Percentiles rank a stretch among this genome's conserved stretches.
These are phyloP conservation scores for Calocera cornea DNA, from an alignment of 768 basidiomycete species.

Conservation along the genomic window DNA sequence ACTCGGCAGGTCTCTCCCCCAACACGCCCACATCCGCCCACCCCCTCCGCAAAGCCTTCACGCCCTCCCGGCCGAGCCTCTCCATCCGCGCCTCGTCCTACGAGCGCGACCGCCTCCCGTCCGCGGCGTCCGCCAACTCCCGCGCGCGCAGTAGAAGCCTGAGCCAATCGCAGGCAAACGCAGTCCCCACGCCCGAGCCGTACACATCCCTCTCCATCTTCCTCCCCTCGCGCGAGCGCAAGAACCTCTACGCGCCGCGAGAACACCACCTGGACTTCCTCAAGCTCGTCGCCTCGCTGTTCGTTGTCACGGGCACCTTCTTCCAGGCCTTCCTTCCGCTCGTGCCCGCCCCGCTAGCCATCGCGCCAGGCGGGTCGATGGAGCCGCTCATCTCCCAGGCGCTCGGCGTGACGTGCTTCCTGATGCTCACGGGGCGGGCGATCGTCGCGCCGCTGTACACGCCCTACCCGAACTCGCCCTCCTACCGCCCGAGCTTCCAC, in stretches of 20 bases:
- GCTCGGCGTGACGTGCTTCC: background rate
- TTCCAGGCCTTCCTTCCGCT: background rate
- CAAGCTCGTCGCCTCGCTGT: background rate
- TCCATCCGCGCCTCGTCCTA: background rate
- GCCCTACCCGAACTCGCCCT: background rate
- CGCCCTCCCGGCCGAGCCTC: background rate
- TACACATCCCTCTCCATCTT: background rate
- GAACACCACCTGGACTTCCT: slow-evolving; percentile 2
- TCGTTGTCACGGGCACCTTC: background rate
- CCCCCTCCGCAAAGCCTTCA: background rate
- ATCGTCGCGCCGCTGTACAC: background rate
- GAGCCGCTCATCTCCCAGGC: background rate
- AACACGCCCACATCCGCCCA: background rate
- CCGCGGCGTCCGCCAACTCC: background rate
- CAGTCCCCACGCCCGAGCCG: background rate
- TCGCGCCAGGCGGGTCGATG: background rate
- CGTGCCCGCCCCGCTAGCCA: background rate
- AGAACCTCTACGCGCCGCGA: background rate
- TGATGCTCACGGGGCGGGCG: background rate
- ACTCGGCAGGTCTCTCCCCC: background rate
- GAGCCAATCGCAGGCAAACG: background rate
- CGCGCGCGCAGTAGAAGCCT: background rate
- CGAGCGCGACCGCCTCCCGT: background rate
- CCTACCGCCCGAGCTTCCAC: background rate
- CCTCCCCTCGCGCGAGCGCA: background rate